Evolutionary conservation across 768 basidiomycete species (phyloP).

Genomic region (Tylopilus sp.): DNA sequence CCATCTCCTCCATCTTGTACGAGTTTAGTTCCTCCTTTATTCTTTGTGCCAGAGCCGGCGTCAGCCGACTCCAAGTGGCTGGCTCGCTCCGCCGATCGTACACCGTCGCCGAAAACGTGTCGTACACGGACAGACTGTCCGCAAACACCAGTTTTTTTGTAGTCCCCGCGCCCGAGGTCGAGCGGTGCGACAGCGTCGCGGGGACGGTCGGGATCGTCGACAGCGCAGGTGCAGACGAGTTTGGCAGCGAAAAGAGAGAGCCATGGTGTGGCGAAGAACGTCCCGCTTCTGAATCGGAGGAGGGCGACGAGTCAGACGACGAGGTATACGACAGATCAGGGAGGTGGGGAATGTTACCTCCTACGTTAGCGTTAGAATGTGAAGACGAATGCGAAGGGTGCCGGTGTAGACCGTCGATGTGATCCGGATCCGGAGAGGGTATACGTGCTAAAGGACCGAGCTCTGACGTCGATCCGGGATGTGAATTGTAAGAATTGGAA

Average conservation of each 20-base stretch:
- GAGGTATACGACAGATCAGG: constrained; percentile 60
- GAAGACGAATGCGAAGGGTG: constrained; percentile 56
- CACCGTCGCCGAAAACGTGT: constrained; percentile 87
- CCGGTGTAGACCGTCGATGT: constrained; percentile 82
- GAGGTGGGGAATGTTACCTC: constrained; percentile 38
- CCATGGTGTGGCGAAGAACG: constrained; percentile 35
- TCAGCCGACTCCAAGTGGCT: constrained; percentile 94
- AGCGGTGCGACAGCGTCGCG: constrained; percentile 64
- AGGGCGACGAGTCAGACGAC: constrained; percentile 32
- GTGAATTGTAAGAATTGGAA: constrained; percentile 79
- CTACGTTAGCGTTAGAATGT: constrained; percentile 26
- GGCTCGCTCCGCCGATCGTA: constrained; percentile 96
- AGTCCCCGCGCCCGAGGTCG: constrained; percentile 69
- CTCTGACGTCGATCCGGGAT: constrained; percentile 44
- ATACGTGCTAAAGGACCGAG: constrained; percentile 78
- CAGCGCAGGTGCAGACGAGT: constrained; percentile 85
- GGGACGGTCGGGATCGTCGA: constrained; percentile 48
- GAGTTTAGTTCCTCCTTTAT: constrained; percentile 99
- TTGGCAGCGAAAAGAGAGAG: constrained; percentile 75
- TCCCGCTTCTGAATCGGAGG: constrained; percentile 37
- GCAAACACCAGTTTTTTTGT: constrained; percentile 86
- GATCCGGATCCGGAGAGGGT: constrained; percentile 80
- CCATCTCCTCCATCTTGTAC: constrained; percentile 99
- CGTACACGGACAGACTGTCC: constrained; percentile 89
- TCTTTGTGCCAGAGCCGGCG: constrained; percentile 89